Base-by-base conservation (phyloP, 2,329 filamentous ascomycete species). In the Verticillium nubilum region DNA sequence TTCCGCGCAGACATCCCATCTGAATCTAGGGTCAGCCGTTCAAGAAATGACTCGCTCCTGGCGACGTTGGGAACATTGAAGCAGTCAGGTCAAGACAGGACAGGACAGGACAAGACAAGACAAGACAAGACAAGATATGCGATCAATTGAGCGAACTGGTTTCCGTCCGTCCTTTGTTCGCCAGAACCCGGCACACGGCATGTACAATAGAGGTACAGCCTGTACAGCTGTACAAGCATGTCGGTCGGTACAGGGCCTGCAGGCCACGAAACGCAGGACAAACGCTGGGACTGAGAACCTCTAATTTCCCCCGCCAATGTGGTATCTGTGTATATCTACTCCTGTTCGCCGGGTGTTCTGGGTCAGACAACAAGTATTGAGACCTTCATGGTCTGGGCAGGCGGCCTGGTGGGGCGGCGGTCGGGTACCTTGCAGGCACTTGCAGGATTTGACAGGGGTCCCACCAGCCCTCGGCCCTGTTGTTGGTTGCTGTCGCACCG, bases 361-460 rank as follows among this genome's bases (percentile, higher is more conserved):
- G 26, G 52, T 28, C 17, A 13, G 25, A 10, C 3, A 23, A 0
- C 6, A 53, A 17, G 25, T 29, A 53, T 28, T 13, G 25, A 28
- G 25, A 53, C 42, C n/a, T 50, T 19, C 42, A n/a, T 12, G n/a
- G 42, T 23, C 42, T 50, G 42, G 42, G 42, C 42, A 23, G n/a
- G n/a, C n/a, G 52, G 52, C 6, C 25, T 6, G 27, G 26, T n/a
- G 52, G 52, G 52, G 52, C 7, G 13, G 27, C 52, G n/a, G 52
- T 23, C 52, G 52, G 52, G 52, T 53, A 53, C 52, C 52, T 53
- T 53, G 52, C 52, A 53, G 52, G 52, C n/a, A 50, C 42, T 50
- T 50, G 42, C 42, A 50, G 42, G n/a, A 50, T 50, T 50, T 25
- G 42, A 19, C 42, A 50, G 42, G 42, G 42, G 42, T 50, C 17